Evolutionary conservation across 2,329 filamentous ascomycete genomes (phyloP).

Genomic region (Phyllosticta citribraziliensis): DNA sequence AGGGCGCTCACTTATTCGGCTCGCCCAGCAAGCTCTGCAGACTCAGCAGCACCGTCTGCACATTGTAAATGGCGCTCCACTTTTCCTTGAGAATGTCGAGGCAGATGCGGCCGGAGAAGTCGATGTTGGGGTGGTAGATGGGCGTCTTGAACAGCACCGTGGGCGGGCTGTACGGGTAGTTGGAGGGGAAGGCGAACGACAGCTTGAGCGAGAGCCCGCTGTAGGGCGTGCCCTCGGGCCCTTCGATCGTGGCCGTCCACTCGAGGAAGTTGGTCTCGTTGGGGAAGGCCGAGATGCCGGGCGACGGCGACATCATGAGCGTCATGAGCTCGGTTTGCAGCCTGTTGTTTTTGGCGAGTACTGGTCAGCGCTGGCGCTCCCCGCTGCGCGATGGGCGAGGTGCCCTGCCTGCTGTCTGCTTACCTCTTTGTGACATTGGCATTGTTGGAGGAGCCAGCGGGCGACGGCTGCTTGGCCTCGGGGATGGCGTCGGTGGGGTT

Average conservation of each 20-base stretch:
- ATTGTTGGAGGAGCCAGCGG: conserved; percentile 23
- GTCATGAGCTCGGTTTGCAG: conserved; percentile 97
- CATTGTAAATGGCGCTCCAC: conserved; percentile 97
- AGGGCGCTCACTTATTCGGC: conserved; percentile 78
- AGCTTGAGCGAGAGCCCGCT: conserved; percentile 83
- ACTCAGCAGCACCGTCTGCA: conserved; percentile 84
- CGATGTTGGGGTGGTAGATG: conserved; percentile 98
- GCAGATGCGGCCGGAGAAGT: conserved; percentile 94
- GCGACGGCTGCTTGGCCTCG: conserved; percentile 18
- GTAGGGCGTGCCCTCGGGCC: conserved; percentile 87
- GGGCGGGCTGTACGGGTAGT: conserved; percentile 87
- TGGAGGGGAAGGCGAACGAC: conserved; percentile 77
- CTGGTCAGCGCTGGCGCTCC: conserved; percentile 1
- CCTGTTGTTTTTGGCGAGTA: conserved; percentile 37
- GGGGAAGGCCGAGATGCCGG: conserved; percentile 91
- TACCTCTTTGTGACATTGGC: conserved; percentile 41
- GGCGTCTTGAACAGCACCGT: conserved; percentile 95
- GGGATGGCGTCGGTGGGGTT: conserved; percentile 19
- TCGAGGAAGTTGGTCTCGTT: conserved; percentile 82
- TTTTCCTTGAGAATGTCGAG: conserved; percentile 98
- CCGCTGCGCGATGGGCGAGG: too few relatives aligned
- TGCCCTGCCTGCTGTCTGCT: neutral
- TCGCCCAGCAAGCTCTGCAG: conserved; percentile 92
- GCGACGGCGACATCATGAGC: conserved; percentile 90
- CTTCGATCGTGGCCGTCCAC: conserved; percentile 90